phyloP scores from a whole-genome alignment of 2,329 filamentous ascomycete genomes.

The Talaromyces sp. region DNA sequence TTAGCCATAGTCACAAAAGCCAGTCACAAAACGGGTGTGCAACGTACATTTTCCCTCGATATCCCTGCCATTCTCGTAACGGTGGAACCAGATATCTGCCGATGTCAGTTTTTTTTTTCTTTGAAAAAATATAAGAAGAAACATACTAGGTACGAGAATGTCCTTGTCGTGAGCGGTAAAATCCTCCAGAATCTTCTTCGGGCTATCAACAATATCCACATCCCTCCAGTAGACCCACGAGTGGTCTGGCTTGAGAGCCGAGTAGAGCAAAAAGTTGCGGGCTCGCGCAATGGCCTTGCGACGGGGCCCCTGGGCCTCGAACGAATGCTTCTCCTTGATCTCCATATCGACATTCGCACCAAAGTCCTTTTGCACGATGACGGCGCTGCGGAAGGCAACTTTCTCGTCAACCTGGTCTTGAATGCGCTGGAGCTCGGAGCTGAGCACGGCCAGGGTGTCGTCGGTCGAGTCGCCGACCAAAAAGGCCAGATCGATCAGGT shows the following conservation, averaged over 20 bases:
- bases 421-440: conserved; percentile 79
- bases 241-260: conserved; percentile 85
- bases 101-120: conserved; percentile 13
- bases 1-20: not conserved
- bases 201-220: conserved; percentile 91
- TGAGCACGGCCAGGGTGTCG: conserved; percentile 82
- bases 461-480: conserved; percentile 88
- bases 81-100: conserved; percentile 93
- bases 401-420: conserved; percentile 71
- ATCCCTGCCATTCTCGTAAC: conserved; percentile 72
- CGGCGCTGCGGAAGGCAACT: conserved; percentile 77
- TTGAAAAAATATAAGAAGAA: not conserved
- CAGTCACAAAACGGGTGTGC: not conserved
- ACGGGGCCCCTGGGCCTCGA: conserved; percentile 80
- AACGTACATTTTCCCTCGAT: conserved; percentile 88
- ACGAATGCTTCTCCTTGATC: conserved; percentile 78
- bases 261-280: conserved; percentile 81
- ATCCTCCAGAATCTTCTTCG: conserved; percentile 82
- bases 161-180: conserved; percentile 92
- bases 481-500: conserved; percentile 92
- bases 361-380: conserved; percentile 90
- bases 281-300: conserved; percentile 86
- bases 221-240: conserved; percentile 99
- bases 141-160: conserved; percentile 86
- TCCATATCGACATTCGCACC: conserved; percentile 67